Percentiles rank a stretch among this genome's conserved stretches.
These are phyloP conservation scores for Phylloporus sp. DNA, from an alignment of 768 basidiomycete genomes.

Conservation along the genomic window DNA sequence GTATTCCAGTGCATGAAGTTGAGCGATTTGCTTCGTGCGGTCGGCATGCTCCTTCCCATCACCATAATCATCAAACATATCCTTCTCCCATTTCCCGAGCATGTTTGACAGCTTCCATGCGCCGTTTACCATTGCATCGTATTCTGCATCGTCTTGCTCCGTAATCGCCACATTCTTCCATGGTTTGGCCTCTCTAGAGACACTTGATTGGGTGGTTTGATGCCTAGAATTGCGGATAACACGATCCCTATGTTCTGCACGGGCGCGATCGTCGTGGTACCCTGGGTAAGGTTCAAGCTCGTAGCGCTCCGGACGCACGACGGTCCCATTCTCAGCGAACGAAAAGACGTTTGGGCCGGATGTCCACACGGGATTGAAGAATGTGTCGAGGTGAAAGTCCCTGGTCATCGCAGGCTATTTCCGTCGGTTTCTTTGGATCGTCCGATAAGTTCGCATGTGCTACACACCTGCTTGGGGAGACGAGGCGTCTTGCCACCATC, in stretches of 20 bases:
- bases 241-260: not conserved
- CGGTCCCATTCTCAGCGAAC: constrained; percentile 7
- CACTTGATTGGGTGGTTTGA: too few species aligned
- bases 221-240: too few species aligned
- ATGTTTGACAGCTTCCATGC: not conserved
- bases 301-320: constrained; percentile 5
- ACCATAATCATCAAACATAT: not conserved
- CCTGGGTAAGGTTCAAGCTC: not conserved
- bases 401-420: not conserved
- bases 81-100: not conserved
- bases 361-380: constrained; percentile 39
- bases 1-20: too few species aligned
- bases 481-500: not conserved
- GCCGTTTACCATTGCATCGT: not conserved
- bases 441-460: not conserved
- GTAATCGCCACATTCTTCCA: constrained; percentile 18
- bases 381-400: constrained; percentile 49
- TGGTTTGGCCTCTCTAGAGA: too few species aligned
- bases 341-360: constrained; percentile 11
- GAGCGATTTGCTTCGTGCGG: too few species aligned
- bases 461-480: not conserved
- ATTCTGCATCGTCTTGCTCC: constrained; percentile 15
- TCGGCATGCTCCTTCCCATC: not conserved
- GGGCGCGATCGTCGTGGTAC: not conserved
- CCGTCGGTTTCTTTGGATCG: not conserved